Percentiles rank a stretch among this genome's conserved stretches.
phyloP scores from a whole-genome alignment of 2,329 filamentous ascomycete genomes.

The Zymoseptoria passerinii region DNA sequence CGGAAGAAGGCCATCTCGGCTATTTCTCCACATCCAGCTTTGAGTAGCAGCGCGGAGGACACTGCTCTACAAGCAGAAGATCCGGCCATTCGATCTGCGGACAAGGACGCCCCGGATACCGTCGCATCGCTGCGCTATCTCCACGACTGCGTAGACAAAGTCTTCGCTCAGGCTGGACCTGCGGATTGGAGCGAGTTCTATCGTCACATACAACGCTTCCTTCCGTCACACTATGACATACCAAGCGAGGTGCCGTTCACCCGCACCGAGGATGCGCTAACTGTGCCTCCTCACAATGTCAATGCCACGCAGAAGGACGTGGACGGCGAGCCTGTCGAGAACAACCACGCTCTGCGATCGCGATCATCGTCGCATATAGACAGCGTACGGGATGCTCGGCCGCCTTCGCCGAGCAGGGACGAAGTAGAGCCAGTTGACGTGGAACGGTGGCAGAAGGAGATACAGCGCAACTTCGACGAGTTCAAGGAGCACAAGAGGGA shows the following conservation, averaged over 20 bases:
- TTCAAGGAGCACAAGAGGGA: neutral
- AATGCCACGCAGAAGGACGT: neutral
- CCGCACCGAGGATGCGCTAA: neutral
- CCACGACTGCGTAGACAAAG: neutral
- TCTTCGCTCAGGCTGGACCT: neutral
- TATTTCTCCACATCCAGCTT: neutral
- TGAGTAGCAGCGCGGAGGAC: neutral
- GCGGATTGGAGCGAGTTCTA: neutral
- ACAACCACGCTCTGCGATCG: neutral
- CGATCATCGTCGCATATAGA: neutral
- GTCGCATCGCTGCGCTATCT: neutral
- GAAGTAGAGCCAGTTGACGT: neutral
- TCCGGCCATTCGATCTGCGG: neutral
- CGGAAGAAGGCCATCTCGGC: neutral
- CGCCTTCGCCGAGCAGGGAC: neutral
- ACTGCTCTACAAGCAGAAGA: neutral
- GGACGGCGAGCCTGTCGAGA: neutral
- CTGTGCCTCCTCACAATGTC: neutral
- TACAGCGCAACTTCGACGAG: neutral
- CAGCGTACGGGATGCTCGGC: neutral
- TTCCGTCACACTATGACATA: neutral
- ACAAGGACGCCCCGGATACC: neutral
- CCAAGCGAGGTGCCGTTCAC: neutral
- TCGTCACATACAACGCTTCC: neutral
- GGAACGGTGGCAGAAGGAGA: neutral